phyloP scores from a whole-genome alignment of 306 rosid species.

The Prunus persica region Prunus_persica_NCBIv2 NC_034010.1:28969501-28970000 shows the following conservation, averaged over 20 bases:
- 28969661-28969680: slow-evolving; percentile 12
- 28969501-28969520: background rate
- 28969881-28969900: slow-evolving; percentile 40
- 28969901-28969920: background rate
- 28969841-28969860: slow-evolving; percentile 80
- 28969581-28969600: slow-evolving; percentile 95
- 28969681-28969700: slow-evolving; percentile 7
- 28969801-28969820: slow-evolving; percentile 91
- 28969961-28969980: background rate
- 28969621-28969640: slow-evolving; percentile 81
- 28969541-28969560: slow-evolving; percentile 98
- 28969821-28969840: slow-evolving; percentile 70
- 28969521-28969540: slow-evolving; percentile 81
- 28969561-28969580: slow-evolving; percentile 83
- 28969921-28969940: slow-evolving; percentile 5
- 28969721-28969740: slow-evolving; percentile 15
- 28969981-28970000: background rate
- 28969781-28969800: slow-evolving; percentile 87
- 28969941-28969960: background rate
- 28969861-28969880: slow-evolving; percentile 88
- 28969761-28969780: slow-evolving; percentile 99
- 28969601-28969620: slow-evolving; percentile 89
- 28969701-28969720: slow-evolving; percentile 4
- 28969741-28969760: slow-evolving; percentile 39
- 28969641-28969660: background rate